A percentile compares a stretch with the other conserved stretches of the same genome.
Conservation (phyloP, 2,329 filamentous ascomycete species). For the Magnaporthiopsis incrustans region DNA sequence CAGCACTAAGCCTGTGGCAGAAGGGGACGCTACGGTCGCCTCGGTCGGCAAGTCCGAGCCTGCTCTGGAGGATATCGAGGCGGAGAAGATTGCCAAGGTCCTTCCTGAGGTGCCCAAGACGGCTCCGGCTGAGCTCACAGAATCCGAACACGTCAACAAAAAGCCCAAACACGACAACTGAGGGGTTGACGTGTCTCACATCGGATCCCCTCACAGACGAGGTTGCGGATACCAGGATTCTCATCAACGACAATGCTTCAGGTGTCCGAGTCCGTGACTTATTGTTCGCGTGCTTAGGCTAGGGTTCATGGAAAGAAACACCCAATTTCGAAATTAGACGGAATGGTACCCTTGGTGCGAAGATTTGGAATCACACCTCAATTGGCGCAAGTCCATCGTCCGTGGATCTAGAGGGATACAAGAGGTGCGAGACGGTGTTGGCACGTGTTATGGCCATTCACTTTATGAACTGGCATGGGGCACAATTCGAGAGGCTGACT, state of each 20-base stretch:
- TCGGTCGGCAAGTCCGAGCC: conserved; percentile 2
- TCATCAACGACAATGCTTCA: neutral
- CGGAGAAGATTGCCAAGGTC: conserved; percentile 19
- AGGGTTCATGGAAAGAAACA: neutral
- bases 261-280: too few species aligned
- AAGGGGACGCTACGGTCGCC: neutral
- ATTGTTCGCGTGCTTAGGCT: neutral
- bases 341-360: conserved; percentile 8
- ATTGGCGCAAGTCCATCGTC: conserved; percentile 13
- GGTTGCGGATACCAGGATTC: neutral
- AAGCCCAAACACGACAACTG: conserved; percentile 16
- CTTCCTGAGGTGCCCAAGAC: conserved; percentile 20
- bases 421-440: too few species aligned
- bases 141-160: conserved; percentile 16
- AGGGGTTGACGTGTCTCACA: neutral
- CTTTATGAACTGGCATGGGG: too few species aligned
- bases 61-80: conserved; percentile 11
- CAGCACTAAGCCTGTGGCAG: neutral
- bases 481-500: too few species aligned
- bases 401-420: neutral
- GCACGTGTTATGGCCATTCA: too few species aligned
- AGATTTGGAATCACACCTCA: conserved; percentile 18
- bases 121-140: conserved; percentile 14
- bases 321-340: neutral
- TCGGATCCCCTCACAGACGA: neutral